Evolutionary conservation across 1,284 basidiomycete genomes (phyloP).

Genomic region (Schizophyllum amplum): DNA sequence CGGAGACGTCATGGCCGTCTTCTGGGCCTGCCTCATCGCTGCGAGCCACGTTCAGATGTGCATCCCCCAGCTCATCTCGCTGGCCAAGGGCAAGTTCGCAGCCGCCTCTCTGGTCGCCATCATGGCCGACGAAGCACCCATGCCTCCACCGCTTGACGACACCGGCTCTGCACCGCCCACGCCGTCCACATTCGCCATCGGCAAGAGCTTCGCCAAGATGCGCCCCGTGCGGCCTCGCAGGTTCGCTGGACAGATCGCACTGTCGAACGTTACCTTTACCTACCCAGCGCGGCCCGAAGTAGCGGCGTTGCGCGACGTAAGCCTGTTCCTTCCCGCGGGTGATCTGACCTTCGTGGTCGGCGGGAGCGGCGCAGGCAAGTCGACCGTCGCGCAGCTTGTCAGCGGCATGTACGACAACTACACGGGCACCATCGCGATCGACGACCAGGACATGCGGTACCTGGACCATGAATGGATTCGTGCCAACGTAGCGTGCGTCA

Average conservation of each 20-base stretch:
- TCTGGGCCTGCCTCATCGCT: conserved; percentile 93
- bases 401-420: conserved; percentile 70
- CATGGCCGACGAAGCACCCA: conserved; percentile 20
- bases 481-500: conserved; percentile 68
- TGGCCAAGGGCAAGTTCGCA: conserved; percentile 84
- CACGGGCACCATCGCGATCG: conserved; percentile 63
- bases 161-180: conserved; percentile 9
- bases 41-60: conserved; percentile 81
- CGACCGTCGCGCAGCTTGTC: conserved; percentile 81
- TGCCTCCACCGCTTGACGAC: conserved; percentile 6
- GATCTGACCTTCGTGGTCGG: conserved; percentile 95
- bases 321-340: conserved; percentile 71
- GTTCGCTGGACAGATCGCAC: conserved; percentile 71
- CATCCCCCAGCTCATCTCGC: conserved; percentile 69
- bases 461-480: conserved; percentile 74
- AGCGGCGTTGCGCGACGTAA: conserved; percentile 56
- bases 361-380: conserved; percentile 87
- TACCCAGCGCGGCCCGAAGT: conserved; percentile 77
- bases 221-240: conserved; percentile 50
- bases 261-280: conserved; percentile 74
- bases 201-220: conserved; percentile 24
- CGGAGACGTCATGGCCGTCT: conserved; percentile 88
- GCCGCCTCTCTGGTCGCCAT: conserved; percentile 68
- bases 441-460: conserved; percentile 73
- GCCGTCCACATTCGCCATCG: conserved; percentile 14